phyloP scores from a whole-genome alignment of 225 moss, liverwort and hornwort genomes.

The Polytrichum formosum region DNA sequence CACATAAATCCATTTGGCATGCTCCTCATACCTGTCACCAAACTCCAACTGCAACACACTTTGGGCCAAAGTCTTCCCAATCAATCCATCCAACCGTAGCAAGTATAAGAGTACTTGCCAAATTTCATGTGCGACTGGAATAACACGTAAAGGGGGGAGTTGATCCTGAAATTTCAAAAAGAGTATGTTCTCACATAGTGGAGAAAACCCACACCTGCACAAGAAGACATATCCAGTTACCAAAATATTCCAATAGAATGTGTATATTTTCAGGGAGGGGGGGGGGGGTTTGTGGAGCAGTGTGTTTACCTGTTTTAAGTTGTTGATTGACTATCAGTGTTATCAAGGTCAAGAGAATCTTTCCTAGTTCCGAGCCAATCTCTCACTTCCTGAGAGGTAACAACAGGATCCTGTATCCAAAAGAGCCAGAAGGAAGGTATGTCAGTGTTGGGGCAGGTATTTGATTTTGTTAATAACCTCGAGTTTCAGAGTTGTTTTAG shows the following conservation, averaged over 20 bases:
- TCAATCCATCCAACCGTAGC: not conserved
- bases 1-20: not conserved
- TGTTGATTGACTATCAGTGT: constrained; percentile 84
- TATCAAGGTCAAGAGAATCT: constrained; percentile 47
- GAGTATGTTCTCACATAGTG: not conserved
- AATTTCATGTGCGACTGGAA: not conserved
- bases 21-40: not conserved
- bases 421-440: not conserved
- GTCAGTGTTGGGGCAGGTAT: too few species aligned
- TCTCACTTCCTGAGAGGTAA: constrained; percentile 75
- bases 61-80: not conserved
- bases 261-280: not conserved
- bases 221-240: not conserved
- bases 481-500: not conserved
- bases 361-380: constrained; percentile 27
- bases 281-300: not conserved
- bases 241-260: too few species aligned
- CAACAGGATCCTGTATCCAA: constrained; percentile 47
- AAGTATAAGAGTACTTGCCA: not conserved
- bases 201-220: not conserved
- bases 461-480: not conserved
- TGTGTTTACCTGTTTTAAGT: constrained; percentile 24
- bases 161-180: not conserved
- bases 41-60: not conserved
- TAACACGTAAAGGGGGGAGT: not conserved